Percentiles rank a stretch among this genome's conserved stretches.
These are phyloP conservation scores for Sclerotinia spermophila DNA, from an alignment of 2,329 filamentous ascomycete species.

Conservation along the genomic window DNA sequence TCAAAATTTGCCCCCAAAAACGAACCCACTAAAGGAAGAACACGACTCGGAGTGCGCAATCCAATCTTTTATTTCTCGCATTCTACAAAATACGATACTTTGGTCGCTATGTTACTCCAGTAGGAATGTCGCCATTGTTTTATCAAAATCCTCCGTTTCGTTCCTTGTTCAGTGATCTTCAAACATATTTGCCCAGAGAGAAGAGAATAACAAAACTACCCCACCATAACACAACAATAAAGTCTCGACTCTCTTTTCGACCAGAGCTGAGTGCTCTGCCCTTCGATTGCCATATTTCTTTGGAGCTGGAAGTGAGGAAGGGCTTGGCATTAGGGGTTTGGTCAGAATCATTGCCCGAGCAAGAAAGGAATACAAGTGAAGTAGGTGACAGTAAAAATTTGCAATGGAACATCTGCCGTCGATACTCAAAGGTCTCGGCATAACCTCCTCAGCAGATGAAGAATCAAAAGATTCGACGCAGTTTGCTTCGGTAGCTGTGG, in stretches of 20 bases:
- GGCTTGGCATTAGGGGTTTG: neutral
- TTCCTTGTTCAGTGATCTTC: neutral
- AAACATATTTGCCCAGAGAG: neutral
- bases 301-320: neutral
- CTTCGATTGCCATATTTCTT: neutral
- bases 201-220: neutral
- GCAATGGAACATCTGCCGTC: constrained; percentile 11
- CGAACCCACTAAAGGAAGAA: constrained; percentile 2
- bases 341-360: neutral
- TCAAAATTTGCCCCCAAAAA: neutral
- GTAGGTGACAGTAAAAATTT: neutral
- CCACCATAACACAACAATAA: constrained; percentile 3
- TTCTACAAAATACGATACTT: neutral
- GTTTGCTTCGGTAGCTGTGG: neutral
- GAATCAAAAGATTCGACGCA: constrained; percentile 1
- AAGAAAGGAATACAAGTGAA: neutral
- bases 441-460: neutral
- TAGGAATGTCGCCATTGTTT: neutral
- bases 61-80: neutral
- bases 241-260: neutral
- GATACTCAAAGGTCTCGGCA: neutral
- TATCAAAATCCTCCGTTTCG: neutral
- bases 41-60: neutral
- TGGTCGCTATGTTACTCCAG: neutral
- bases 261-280: neutral